These are phyloP conservation scores for Choanephora cucurbitarum DNA, from an alignment of 371 early-diverging fungal species.

Conservation along the genomic window DNA sequence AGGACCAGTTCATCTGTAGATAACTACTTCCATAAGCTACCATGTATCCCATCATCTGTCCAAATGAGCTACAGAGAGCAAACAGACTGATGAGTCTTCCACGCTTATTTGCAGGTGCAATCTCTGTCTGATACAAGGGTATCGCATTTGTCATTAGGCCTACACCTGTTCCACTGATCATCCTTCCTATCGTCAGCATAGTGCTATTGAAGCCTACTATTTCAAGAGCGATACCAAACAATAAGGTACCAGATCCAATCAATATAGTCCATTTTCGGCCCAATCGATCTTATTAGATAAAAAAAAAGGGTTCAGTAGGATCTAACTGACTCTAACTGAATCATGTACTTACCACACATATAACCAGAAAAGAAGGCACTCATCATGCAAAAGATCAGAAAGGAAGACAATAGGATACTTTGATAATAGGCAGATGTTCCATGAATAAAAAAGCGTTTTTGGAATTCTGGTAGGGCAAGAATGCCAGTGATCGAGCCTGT, in stretches of 20 bases:
- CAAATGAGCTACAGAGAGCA: slow-evolving; percentile 34
- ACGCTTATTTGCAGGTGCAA: slow-evolving; percentile 72
- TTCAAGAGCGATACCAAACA: slow-evolving; percentile 36
- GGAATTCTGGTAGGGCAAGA: slow-evolving; percentile 21
- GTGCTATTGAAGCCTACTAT: slow-evolving; percentile 32
- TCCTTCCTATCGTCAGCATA: slow-evolving; percentile 31
- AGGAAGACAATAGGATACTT: slow-evolving; percentile 38
- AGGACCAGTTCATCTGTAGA: slow-evolving; percentile 29
- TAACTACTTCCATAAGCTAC: slow-evolving; percentile 42
- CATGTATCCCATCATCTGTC: slow-evolving; percentile 46
- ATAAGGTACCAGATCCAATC: slow-evolving; percentile 27
- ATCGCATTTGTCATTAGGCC: slow-evolving; percentile 46
- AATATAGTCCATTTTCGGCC: slow-evolving; percentile 41
- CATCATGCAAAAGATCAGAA: slow-evolving; percentile 41
- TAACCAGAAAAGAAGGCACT: slow-evolving; percentile 44
- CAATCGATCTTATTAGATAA: slow-evolving; percentile 36
- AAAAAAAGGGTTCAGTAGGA: not conserved
- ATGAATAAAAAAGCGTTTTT: slow-evolving; percentile 16
- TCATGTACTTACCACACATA: slow-evolving; percentile 34
- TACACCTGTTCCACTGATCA: slow-evolving; percentile 41
- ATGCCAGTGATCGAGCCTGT: slow-evolving; percentile 23
- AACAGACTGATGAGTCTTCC: slow-evolving; percentile 46
- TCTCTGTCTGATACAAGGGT: slow-evolving; percentile 47
- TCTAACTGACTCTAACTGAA: not conserved
- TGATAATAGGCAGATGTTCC: slow-evolving; percentile 40